phyloP scores from a whole-genome alignment of 805 yeast species.

The Candida verbasci region DNA sequence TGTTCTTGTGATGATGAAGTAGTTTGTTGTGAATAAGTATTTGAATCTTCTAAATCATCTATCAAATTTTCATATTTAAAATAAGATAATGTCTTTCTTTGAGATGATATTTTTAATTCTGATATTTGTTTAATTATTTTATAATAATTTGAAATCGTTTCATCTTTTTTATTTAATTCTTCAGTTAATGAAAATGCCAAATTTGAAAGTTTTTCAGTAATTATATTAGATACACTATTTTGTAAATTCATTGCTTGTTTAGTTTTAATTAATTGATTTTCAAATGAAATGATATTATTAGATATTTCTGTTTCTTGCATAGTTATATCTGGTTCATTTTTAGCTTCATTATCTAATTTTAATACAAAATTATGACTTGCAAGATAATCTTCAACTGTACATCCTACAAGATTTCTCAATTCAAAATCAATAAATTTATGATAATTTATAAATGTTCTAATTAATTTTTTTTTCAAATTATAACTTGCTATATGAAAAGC shows the following conservation, averaged over 20 bases:
- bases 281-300: constrained; percentile 26
- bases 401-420: constrained; percentile 39
- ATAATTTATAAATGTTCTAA: constrained; percentile 75
- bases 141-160: constrained; percentile 22
- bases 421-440: constrained; percentile 64
- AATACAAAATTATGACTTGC: constrained; percentile 27
- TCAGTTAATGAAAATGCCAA: constrained; percentile 33
- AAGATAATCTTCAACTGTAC: constrained; percentile 41
- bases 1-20: constrained; percentile 5
- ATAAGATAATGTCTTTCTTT: constrained; percentile 20
- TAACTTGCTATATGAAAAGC: constrained; percentile 88
- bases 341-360: constrained; percentile 15
- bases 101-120: constrained; percentile 24
- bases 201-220: constrained; percentile 37
- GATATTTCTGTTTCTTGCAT: constrained; percentile 1
- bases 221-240: constrained; percentile 25
- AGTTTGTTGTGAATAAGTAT: constrained; percentile 10
- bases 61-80: constrained; percentile 31
- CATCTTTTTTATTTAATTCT: constrained; percentile 36
- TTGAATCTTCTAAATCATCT: constrained; percentile 16
- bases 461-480: constrained; percentile 66
- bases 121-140: constrained; percentile 20
- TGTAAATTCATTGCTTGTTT: constrained; percentile 32
- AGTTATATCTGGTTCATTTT: constrained; percentile 4
- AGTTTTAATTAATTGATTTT: constrained; percentile 32